Base-by-base conservation (phyloP, 78 protist species). In the Isochrysis galbana region DNA sequence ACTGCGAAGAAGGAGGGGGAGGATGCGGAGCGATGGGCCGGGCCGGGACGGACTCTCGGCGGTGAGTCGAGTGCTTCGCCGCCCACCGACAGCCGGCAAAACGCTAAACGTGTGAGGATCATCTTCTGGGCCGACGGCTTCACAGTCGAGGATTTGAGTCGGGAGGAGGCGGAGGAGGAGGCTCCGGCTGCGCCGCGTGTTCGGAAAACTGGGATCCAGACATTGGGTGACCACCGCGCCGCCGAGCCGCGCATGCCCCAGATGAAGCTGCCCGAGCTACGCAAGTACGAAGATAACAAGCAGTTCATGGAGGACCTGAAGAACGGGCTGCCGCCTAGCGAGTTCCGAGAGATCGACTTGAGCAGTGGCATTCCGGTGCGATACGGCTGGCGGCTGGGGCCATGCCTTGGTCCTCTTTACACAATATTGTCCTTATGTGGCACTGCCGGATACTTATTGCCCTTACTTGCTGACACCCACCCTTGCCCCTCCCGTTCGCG, bases 41-140 rank as follows among this genome's bases (percentile, higher is more conserved):
- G 80, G 19, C 21, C 80, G 23, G 80, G 44, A 3, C 44, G 44
- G 41, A 70, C 80, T 36, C 80, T 61, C 38, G 72, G 72, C 14
- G 72, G n/a, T 36, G 41, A 1, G 0, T 3, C 80, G 80, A 3
- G 45, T 11, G 44, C 80, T 32, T 3, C 34, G 1, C 10, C 80
- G 1, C 80, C 36, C 23, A 41, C 1, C 45, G 80, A 2, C 44
- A 21, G 2, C 29, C 34, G 80, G 39, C 80, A n/a, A 36, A 70
- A 70, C 39, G 44, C 80, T 14, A 70, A 70, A 14, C 29, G 36
- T 7, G 80, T 70, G 36, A 36, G 80, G 45, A 41, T 70, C 29
- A 10, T 70, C 19, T 70, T 70, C 80, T 70, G 80, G 80, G 80
- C 80, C 25, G 80, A 70, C 80, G 80, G 80, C 19, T 70, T 70